Conservation (phyloP, 768 basidiomycete species). For the Mycena haematopus region DNA sequence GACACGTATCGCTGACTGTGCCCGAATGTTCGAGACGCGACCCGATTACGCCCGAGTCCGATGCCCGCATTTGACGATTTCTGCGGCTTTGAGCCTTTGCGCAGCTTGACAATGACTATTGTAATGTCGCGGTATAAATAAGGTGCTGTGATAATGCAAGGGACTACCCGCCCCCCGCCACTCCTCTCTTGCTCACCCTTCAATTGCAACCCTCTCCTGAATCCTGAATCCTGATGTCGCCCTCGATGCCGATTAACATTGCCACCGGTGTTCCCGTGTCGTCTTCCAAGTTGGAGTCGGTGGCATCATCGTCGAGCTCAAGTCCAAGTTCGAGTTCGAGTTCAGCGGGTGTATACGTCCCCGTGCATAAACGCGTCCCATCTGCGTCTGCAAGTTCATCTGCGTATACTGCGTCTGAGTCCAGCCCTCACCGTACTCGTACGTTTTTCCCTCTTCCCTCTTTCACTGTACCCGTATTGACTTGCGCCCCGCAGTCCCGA, state of each 20-base stretch:
- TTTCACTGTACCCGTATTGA: not conserved
- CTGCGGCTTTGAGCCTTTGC: too few relatives aligned
- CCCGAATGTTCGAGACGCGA: constrained; percentile 13
- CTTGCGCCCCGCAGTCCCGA: constrained; percentile 6
- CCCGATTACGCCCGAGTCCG: not conserved
- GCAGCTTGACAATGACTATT: too few relatives aligned
- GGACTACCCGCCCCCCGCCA: not conserved
- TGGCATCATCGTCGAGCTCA: not conserved
- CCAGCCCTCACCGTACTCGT: constrained; percentile 13
- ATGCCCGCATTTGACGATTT: constrained; percentile 10
- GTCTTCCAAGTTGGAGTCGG: constrained; percentile 2
- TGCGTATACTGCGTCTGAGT: too few relatives aligned
- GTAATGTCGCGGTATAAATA: too few relatives aligned
- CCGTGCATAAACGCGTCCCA: constrained; percentile 21
- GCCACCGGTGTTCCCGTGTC: not conserved
- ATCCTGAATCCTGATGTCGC: constrained; percentile 23
- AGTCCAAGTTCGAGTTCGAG: constrained; percentile 1
- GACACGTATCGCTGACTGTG: constrained; percentile 22
- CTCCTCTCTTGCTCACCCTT: not conserved
- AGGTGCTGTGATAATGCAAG: not conserved
- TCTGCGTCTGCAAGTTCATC: not conserved
- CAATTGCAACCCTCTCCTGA: not conserved
- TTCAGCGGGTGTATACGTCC: constrained; percentile 17
- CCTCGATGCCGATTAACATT: constrained; percentile 11
- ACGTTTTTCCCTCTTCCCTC: not conserved